A percentile compares a stretch with the other conserved stretches of the same genome.
phyloP scores from a whole-genome alignment of 352 stramenopile genomes.

The Pythium sp. region DNA sequence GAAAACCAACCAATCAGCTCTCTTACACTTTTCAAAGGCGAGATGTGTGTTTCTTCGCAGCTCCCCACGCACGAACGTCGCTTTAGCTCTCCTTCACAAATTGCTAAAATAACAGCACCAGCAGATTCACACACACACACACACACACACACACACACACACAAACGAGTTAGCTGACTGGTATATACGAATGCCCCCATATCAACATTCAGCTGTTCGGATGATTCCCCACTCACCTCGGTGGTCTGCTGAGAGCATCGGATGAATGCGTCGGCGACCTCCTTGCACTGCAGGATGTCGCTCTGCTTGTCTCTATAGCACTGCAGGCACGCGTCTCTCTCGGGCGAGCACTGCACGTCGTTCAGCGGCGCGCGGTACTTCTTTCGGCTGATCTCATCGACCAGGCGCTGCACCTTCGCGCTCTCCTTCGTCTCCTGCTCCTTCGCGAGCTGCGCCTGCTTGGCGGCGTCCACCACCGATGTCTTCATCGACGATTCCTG shows the following conservation, averaged over 20 bases:
- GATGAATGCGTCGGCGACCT: constrained; percentile 84
- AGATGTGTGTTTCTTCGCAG: constrained; percentile 1
- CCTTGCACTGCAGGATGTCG: constrained; percentile 81
- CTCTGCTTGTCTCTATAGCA: constrained; percentile 85
- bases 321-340: constrained; percentile 78
- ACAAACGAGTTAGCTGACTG: background rate
- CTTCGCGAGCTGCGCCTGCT: constrained; percentile 65
- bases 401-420: constrained; percentile 65
- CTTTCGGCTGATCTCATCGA: constrained; percentile 79
- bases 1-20: background rate
- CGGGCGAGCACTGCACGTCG: constrained; percentile 76
- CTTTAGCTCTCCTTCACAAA: constrained; percentile 64
- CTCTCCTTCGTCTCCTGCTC: constrained; percentile 69
- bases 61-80: background rate
- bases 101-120: constrained; percentile 27
- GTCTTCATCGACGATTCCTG: background rate
- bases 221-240: constrained; percentile 38
- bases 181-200: background rate
- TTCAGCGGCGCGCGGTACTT: constrained; percentile 80
- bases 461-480: constrained; percentile 21
- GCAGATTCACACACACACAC: background rate
- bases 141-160: background rate
- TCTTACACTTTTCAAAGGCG: background rate
- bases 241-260: constrained; percentile 78
- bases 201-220: background rate